phyloP scores from a whole-genome alignment of 129 eudicot genomes.

The Tagetes patula region DNA sequence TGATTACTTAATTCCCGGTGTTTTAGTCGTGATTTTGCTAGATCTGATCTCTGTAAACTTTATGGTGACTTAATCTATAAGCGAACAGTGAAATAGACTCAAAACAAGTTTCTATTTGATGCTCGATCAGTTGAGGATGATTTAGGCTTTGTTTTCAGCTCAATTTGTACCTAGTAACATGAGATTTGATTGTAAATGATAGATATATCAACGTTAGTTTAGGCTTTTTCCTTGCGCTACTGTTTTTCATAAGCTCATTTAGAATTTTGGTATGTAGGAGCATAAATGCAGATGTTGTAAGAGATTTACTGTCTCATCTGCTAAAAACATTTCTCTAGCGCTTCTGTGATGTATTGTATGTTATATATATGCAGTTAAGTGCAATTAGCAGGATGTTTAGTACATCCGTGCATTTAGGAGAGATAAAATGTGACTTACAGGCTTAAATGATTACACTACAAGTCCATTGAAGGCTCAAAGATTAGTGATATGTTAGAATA shows the following conservation, averaged over 20 bases:
- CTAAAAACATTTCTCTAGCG: constrained; percentile 5
- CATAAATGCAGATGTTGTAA: constrained; percentile 1
- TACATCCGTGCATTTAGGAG: constrained; percentile 9
- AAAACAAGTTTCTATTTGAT: constrained; percentile 11
- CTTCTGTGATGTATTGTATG: constrained; percentile 7
- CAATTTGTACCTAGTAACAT: constrained; percentile 10
- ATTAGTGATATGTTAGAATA: constrained; percentile 18
- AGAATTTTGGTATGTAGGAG: background rate
- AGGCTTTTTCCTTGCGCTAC: constrained; percentile 2
- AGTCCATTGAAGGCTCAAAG: background rate
- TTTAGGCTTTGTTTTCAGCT: constrained; percentile 24
- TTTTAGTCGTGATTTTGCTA: background rate
- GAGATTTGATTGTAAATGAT: constrained; percentile 2
- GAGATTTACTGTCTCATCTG: background rate
- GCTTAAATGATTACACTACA: constrained; percentile 16
- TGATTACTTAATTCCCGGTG: background rate
- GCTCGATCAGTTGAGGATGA: constrained; percentile 6
- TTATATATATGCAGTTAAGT: constrained; percentile 5
- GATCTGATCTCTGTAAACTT: constrained; percentile 15
- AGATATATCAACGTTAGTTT: background rate
- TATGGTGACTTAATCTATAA: background rate
- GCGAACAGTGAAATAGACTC: constrained; percentile 1
- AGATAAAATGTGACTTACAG: background rate
- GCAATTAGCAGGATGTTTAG: constrained; percentile 14
- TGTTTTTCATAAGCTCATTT: constrained; percentile 14